Conservation (phyloP, 192 early-diverging fungal genomes). For the Mortierella claussenii region DNA sequence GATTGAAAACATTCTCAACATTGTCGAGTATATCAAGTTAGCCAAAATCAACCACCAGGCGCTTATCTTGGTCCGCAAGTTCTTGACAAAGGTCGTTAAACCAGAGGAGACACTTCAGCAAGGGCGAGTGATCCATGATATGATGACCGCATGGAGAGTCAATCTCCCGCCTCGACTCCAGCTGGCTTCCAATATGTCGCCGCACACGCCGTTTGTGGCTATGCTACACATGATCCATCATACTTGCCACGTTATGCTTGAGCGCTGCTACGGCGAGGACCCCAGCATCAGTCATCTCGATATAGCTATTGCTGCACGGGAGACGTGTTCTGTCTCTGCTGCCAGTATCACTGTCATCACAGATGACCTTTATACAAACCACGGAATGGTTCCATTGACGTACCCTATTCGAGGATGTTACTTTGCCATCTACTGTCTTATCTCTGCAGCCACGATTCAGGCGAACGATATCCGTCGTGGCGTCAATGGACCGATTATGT, state of each 20-base stretch:
- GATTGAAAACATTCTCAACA: slow-evolving; percentile 40
- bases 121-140: slow-evolving; percentile 17
- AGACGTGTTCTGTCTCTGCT: slow-evolving; percentile 56
- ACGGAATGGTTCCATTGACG: slow-evolving; percentile 48
- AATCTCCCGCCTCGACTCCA: slow-evolving; percentile 45
- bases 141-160: slow-evolving; percentile 34
- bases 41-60: slow-evolving; percentile 42
- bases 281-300: slow-evolving; percentile 56
- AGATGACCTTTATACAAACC: slow-evolving; percentile 52
- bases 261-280: slow-evolving; percentile 57
- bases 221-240: slow-evolving; percentile 65
- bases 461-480: slow-evolving; percentile 35
- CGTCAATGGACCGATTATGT: slow-evolving; percentile 32
- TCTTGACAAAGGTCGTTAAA: slow-evolving; percentile 27
- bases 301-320: slow-evolving; percentile 22
- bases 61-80: slow-evolving; percentile 32
- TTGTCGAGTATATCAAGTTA: slow-evolving; percentile 36
- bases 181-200: slow-evolving; percentile 39
- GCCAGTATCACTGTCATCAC: slow-evolving; percentile 59
- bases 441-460: slow-evolving; percentile 59
- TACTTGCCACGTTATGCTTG: slow-evolving; percentile 54
- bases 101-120: slow-evolving; percentile 42
- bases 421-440: slow-evolving; percentile 58
- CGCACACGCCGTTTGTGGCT: slow-evolving; percentile 55
- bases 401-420: slow-evolving; percentile 62